phyloP scores from a whole-genome alignment of 2,329 filamentous ascomycete species.

The Xylariaceae sp. region DNA sequence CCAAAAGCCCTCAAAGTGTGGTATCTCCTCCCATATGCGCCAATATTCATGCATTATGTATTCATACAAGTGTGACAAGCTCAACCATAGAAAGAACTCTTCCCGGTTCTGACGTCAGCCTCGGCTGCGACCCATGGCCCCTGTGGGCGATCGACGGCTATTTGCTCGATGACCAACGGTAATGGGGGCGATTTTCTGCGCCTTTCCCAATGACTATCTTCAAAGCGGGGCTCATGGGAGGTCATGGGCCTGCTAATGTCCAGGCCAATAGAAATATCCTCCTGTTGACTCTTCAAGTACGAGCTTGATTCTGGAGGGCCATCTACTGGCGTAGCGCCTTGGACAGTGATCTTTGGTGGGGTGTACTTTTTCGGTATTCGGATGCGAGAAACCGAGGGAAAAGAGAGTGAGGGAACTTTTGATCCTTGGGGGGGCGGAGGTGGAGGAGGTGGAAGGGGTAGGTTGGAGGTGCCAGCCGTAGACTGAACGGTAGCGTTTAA shows the following conservation, averaged over 20 bases:
- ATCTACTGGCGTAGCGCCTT: constrained; percentile 39
- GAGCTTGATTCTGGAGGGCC: constrained; percentile 3
- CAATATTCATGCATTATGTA: constrained; percentile 26
- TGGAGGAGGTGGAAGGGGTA: constrained; percentile 12
- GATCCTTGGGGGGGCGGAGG: constrained; percentile 27
- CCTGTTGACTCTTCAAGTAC: constrained; percentile 16
- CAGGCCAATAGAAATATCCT: constrained; percentile 30
- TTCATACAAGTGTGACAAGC: constrained; percentile 15
- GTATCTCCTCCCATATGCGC: constrained; percentile 27
- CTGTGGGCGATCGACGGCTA: constrained; percentile 16
- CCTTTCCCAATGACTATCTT: constrained; percentile 29
- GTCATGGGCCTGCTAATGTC: constrained; percentile 41
- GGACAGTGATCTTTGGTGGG: constrained; percentile 45
- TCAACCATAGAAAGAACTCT: constrained; percentile 45
- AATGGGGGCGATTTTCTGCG: constrained; percentile 19
- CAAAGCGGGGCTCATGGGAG: constrained; percentile 34
- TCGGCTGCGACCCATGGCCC: constrained; percentile 29
- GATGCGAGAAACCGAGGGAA: constrained; percentile 48
- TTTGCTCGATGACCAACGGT: constrained; percentile 25
- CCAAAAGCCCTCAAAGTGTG: constrained; percentile 7
- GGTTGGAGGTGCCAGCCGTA: not conserved
- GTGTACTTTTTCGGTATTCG: constrained; percentile 49
- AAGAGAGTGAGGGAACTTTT: constrained; percentile 43
- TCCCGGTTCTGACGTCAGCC: constrained; percentile 44
- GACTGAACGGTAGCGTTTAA: constrained; percentile 1